Percentiles rank a stretch among this genome's conserved stretches.
Conservation (phyloP, 306 rosid species). For the Biancaea sappan region DNA sequence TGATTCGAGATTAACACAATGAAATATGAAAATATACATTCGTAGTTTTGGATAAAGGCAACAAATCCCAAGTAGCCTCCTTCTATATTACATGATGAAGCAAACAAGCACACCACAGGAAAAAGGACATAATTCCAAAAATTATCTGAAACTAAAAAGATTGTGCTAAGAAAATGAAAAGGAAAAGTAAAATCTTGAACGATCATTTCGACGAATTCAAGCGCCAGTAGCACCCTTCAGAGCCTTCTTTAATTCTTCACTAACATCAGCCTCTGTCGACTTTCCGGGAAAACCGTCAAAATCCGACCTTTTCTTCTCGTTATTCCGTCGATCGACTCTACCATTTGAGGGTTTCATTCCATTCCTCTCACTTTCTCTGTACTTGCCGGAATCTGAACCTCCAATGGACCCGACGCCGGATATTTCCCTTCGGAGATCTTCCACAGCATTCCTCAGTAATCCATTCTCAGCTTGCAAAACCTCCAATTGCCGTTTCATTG, state of each 20-base stretch:
- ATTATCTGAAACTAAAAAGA: conserved; percentile 11
- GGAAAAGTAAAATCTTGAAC: not conserved
- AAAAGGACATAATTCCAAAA: conserved; percentile 21
- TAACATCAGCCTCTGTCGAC: conserved; percentile 41
- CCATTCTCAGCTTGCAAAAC: conserved; percentile 65
- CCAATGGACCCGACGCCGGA: conserved; percentile 1
- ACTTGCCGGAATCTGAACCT: conserved; percentile 36
- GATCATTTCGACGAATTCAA: conserved; percentile 30
- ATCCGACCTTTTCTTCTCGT: conserved; percentile 53
- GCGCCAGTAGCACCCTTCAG: conserved; percentile 36
- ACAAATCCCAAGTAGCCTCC: not conserved
- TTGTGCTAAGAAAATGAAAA: not conserved
- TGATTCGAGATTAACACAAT: not conserved
- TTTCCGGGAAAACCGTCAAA: conserved; percentile 33
- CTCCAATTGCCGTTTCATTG: conserved; percentile 72
- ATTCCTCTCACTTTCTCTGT: conserved; percentile 43
- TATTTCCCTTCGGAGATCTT: conserved; percentile 75
- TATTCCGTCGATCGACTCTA: conserved; percentile 43
- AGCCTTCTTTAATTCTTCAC: conserved; percentile 64
- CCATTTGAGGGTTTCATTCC: conserved; percentile 24
- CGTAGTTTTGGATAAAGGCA: not conserved
- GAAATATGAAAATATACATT: not conserved
- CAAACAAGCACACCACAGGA: conserved; percentile 14
- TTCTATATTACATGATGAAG: not conserved
- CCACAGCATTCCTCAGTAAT: conserved; percentile 69